Conservation (phyloP, 306 rosid species). For the Pyrus communis region DNA sequence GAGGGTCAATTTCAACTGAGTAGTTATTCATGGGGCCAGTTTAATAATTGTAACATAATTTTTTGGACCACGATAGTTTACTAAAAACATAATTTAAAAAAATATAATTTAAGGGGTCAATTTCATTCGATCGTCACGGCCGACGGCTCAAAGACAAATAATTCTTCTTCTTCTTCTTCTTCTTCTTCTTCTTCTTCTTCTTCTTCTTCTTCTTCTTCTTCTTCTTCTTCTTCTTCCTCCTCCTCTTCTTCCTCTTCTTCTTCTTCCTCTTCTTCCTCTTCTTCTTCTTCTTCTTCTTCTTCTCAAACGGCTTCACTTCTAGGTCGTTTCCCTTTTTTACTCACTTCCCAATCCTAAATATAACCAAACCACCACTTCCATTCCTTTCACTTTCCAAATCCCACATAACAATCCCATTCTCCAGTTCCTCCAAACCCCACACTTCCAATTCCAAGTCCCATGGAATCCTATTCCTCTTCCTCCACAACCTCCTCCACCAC, state of each 20-base stretch:
- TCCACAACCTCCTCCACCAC: not conserved
- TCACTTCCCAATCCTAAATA: not conserved
- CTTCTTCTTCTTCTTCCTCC: not conserved
- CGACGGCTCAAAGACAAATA: slow-evolving; percentile 40
- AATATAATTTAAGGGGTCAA: too few relatives aligned
- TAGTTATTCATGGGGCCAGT: too few relatives aligned
- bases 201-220: not conserved
- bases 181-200: not conserved
- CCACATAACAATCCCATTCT: not conserved
- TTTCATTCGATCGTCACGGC: slow-evolving; percentile 16
- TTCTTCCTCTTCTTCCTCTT: not conserved
- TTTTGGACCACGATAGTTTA: too few relatives aligned
- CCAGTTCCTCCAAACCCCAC: not conserved
- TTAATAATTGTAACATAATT: too few relatives aligned
- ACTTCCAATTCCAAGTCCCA: not conserved
- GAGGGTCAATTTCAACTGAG: too few relatives aligned
- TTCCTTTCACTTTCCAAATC: not conserved
- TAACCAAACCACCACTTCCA: not conserved
- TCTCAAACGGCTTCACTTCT: slow-evolving; percentile 14
- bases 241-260: not conserved
- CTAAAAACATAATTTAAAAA: too few relatives aligned
- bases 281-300: not conserved
- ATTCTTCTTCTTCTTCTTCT: not conserved
- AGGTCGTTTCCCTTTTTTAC: slow-evolving; percentile 20
- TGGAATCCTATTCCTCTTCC: not conserved